phyloP scores from a whole-genome alignment of 2,329 filamentous ascomycete species.

The Raffaelea ambrosiae region DNA sequence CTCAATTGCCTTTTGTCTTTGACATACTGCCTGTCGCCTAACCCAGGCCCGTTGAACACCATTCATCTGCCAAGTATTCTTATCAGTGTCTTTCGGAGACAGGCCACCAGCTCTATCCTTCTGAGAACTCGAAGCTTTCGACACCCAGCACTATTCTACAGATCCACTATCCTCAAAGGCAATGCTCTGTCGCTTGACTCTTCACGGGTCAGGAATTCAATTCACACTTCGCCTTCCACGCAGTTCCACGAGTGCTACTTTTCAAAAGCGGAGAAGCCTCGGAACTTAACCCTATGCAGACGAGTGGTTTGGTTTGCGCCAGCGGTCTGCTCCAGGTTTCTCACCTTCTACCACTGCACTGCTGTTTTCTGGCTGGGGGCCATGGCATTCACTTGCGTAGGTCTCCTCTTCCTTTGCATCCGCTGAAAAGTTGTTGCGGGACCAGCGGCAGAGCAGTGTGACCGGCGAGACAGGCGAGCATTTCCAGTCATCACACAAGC shows the following conservation, averaged over 20 bases:
- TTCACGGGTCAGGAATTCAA: conserved; percentile 6
- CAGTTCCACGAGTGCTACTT: conserved; percentile 63
- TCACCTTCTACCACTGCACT: background rate
- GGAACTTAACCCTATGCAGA: conserved; percentile 97
- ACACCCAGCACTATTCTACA: too few relatives aligned
- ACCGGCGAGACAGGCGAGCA: conserved; percentile 35
- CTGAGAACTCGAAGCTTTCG: too few relatives aligned
- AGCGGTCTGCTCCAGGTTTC: background rate
- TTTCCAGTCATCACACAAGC: conserved; percentile 45
- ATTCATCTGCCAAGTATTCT: too few relatives aligned
- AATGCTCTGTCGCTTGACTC: background rate
- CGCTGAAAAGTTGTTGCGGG: conserved; percentile 42
- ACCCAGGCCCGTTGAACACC: too few relatives aligned
- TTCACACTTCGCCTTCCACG: conserved; percentile 67
- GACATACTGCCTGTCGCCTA: too few relatives aligned
- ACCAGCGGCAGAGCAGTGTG: conserved; percentile 26
- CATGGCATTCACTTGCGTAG: conserved; percentile 19
- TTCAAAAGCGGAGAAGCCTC: conserved; percentile 27
- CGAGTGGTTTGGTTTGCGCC: conserved; percentile 47
- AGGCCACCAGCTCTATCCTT: too few relatives aligned
- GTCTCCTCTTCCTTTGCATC: conserved; percentile 18
- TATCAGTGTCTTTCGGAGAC: too few relatives aligned
- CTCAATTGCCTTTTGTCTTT: too few relatives aligned
- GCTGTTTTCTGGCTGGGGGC: background rate
- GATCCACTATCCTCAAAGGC: background rate